Evolutionary conservation across 2,329 filamentous ascomycete genomes (phyloP).

Genomic region (Gyromitra esculenta): DNA sequence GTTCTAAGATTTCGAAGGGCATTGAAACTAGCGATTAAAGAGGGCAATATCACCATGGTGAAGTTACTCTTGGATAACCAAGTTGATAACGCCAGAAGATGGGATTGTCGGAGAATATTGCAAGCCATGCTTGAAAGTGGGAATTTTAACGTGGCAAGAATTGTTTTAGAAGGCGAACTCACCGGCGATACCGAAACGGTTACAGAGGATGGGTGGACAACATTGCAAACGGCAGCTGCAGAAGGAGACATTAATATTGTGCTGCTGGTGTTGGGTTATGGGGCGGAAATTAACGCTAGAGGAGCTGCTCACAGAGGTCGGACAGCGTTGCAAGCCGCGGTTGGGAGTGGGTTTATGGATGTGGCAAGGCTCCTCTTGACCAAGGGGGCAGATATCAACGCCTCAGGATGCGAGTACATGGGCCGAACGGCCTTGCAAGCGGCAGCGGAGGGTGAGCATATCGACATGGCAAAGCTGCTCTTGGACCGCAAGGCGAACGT

Average conservation of each 20-base stretch:
- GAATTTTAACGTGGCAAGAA: not conserved
- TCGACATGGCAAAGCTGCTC: too few species aligned
- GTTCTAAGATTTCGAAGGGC: not conserved
- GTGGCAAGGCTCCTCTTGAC: too few species aligned
- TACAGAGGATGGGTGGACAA: not conserved
- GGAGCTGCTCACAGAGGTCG: too few species aligned
- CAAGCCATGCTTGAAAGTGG: not conserved
- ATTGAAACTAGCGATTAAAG: not conserved
- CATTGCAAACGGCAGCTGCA: not conserved
- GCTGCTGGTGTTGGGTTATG: too few species aligned
- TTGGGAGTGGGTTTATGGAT: too few species aligned
- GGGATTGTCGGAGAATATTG: not conserved
- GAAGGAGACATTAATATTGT: not conserved
- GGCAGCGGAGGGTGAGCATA: too few species aligned
- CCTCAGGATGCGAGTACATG: too few species aligned
- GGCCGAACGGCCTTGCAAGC: too few species aligned
- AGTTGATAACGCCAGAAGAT: not conserved
- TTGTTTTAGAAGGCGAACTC: not conserved
- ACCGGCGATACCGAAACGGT: not conserved
- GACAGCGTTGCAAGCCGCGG: too few species aligned
- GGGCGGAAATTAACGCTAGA: too few species aligned
- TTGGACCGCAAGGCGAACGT: too few species aligned
- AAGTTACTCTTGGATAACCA: not conserved
- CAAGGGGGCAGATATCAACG: too few species aligned
- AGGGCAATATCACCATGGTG: not conserved